phyloP scores from a whole-genome alignment of 106 monocot species.

The Dactylorhiza incarnata region DNA sequence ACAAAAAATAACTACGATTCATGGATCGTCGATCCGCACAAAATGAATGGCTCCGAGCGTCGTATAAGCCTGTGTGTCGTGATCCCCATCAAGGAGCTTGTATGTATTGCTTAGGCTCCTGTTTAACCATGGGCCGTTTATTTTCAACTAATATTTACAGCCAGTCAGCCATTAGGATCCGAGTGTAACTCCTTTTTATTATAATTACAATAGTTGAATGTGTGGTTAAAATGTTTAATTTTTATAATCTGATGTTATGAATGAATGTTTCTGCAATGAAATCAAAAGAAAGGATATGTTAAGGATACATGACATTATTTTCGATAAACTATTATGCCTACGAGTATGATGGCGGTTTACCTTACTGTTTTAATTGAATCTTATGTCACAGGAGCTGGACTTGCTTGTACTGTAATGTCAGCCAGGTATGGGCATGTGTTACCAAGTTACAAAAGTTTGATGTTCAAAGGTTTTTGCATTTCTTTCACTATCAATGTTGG shows the following conservation, averaged over 20 bases:
- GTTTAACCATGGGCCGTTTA: not conserved
- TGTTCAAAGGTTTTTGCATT: not conserved
- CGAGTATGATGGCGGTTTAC: not conserved
- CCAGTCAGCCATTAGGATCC: not conserved
- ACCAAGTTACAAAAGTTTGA: not conserved
- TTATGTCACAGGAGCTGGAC: slow-evolving; percentile 20
- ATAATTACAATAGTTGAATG: not conserved
- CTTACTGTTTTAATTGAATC: slow-evolving; percentile 3
- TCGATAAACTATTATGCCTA: not conserved
- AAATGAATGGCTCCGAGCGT: no score
- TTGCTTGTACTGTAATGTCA: slow-evolving; percentile 24
- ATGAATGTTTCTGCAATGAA: not conserved
- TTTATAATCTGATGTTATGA: not conserved
- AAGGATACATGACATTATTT: not conserved
- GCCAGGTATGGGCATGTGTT: slow-evolving; percentile 16
- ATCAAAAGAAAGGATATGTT: not conserved
- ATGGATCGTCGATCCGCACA: no score
- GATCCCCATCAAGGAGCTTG: not conserved
- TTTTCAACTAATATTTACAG: not conserved
- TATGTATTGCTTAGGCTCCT: not conserved
- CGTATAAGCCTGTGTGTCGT: no score
- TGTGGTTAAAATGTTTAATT: not conserved
- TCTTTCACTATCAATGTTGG: not conserved
- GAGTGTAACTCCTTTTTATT: not conserved
- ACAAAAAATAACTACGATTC: no score